A percentile compares a stretch with the other conserved stretches of the same genome.
phyloP scores from a whole-genome alignment of 2,329 filamentous ascomycete genomes.

The Fusarium sp. region DNA sequence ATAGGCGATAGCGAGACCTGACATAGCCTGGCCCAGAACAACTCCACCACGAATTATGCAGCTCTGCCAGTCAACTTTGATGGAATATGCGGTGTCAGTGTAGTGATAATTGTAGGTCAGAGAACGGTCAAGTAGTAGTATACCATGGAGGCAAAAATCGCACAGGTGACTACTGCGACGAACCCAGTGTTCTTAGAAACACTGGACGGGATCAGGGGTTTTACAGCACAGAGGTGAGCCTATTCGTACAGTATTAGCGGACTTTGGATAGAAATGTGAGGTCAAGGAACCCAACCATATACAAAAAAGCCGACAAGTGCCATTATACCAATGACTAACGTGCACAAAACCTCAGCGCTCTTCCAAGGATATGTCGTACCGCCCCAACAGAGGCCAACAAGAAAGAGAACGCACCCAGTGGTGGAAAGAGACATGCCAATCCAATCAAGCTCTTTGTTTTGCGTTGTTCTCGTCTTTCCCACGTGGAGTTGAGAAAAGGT shows the following conservation, averaged over 20 bases:
- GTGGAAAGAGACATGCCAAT: constrained; percentile 54
- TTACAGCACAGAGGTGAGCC: constrained; percentile 45
- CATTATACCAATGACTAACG: constrained; percentile 49
- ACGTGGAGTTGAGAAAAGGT: constrained; percentile 54
- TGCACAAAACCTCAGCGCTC: constrained; percentile 48
- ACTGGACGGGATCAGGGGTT: constrained; percentile 53
- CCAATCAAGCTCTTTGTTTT: constrained; percentile 55
- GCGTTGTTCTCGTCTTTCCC: constrained; percentile 47
- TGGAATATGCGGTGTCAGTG: constrained; percentile 48
- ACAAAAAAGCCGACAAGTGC: constrained; percentile 48
- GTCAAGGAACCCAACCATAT: constrained; percentile 41
- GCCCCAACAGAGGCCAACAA: constrained; percentile 55
- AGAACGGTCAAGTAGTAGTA: constrained; percentile 56
- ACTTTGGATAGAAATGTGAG: neutral
- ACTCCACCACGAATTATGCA: constrained; percentile 52
- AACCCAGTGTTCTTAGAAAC: constrained; percentile 53
- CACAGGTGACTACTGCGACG: constrained; percentile 50
- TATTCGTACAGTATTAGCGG: constrained; percentile 39
- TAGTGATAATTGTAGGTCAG: constrained; percentile 54
- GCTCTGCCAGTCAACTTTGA: constrained; percentile 52
- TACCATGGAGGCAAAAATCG: constrained; percentile 53
- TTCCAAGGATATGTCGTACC: constrained; percentile 54
- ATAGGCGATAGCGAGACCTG: constrained; percentile 48
- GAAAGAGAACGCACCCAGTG: constrained; percentile 51
- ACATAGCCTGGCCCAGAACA: constrained; percentile 51